Evolutionary conservation across 768 basidiomycete genomes (phyloP), one percentile per base, ranked within the genome.

Genomic region (Dioszegia crocea): DNA sequence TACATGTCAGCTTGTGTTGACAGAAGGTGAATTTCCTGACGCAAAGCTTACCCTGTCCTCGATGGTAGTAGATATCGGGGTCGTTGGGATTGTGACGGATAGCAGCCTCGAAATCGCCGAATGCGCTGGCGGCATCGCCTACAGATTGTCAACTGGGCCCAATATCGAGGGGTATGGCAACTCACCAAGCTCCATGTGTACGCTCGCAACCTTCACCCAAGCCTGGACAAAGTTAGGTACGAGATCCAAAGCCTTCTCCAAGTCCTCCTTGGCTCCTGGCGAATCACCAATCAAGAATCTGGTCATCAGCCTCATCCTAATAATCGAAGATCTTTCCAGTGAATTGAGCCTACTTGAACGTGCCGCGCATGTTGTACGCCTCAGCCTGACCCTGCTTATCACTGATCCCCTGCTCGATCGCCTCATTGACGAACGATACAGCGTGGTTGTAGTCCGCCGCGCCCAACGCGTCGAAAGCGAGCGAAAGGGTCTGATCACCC

Each of bases 21-120:
- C 11, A 23, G 33, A 24, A 33, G 33, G 6, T 33, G 33, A 14
- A 6, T 33, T 6, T 33, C 33, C 6, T n/a, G 29, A 45, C 14
- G 26, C 14, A 14, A 14, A 44, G 54, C 82, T 47, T 48, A 88
- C 89, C 89, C 81, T 99, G 96, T 44, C 94, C 96, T 66, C 93
- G 90, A 76, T 99, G 96, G 78, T 99, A 99, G 81, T 90, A 98
- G 57, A 96, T 91, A 77, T 98, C 94, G 0, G 94, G 87, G 78
- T 98, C 93, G 47, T 85, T 80, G 5, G 86, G 79, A 68, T 98
- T 86, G 65, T 88, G 83, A 66, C 82, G 81, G 72, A 91, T 86
- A 0, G 96, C 96, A 62, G 87, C 82, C 43, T 94, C 92, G 74
- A 97, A 98, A 74, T 88, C 89, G 59, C 87, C 84, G 78, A 98